A percentile compares a stretch with the other conserved stretches of the same genome.
Conservation (phyloP, 805 yeast genomes). For the Metschnikowia lachancei region DNA sequence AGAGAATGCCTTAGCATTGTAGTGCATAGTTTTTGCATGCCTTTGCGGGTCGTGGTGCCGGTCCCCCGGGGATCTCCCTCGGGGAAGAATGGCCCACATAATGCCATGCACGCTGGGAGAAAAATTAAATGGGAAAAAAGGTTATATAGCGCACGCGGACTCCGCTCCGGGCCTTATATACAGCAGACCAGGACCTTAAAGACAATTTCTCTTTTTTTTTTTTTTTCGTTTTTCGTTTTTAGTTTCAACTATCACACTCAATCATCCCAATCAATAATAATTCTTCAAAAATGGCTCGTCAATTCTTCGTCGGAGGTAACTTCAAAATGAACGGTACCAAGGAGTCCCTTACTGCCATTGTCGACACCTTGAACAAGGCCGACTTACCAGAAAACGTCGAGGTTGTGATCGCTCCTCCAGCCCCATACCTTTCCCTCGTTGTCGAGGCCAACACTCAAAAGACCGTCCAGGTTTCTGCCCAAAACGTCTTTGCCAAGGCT, state of each 20-base stretch:
- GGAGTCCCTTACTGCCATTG: conserved; percentile 77
- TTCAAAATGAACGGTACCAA: conserved; percentile 97
- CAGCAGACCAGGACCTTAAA: background rate
- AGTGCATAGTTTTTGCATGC: conserved; percentile 2
- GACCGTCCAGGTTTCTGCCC: conserved; percentile 82
- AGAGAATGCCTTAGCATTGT: background rate
- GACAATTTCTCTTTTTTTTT: background rate
- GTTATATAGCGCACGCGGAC: conserved; percentile 9
- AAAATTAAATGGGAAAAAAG: conserved; percentile 2
- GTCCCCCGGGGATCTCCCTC: conserved; percentile 6
- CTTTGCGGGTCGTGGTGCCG: conserved; percentile 5
- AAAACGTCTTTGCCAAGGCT: conserved; percentile 82
- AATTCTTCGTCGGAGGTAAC: conserved; percentile 98
- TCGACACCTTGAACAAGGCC: conserved; percentile 78
- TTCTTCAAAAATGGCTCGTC: conserved; percentile 60
- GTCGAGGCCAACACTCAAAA: conserved; percentile 63
- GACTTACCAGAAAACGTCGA: conserved; percentile 74
- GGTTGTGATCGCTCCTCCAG: conserved; percentile 96
- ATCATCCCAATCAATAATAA: conserved; percentile 1
- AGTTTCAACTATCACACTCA: background rate
- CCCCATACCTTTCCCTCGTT: conserved; percentile 82
- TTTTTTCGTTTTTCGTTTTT: background rate
- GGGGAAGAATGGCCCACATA: conserved; percentile 14
- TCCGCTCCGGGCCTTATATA: conserved; percentile 8
- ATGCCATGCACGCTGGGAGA: conserved; percentile 4